These are phyloP conservation scores for Arthroderma sp. DNA, from an alignment of 2,329 filamentous ascomycete genomes.

Conservation along the genomic window DNA sequence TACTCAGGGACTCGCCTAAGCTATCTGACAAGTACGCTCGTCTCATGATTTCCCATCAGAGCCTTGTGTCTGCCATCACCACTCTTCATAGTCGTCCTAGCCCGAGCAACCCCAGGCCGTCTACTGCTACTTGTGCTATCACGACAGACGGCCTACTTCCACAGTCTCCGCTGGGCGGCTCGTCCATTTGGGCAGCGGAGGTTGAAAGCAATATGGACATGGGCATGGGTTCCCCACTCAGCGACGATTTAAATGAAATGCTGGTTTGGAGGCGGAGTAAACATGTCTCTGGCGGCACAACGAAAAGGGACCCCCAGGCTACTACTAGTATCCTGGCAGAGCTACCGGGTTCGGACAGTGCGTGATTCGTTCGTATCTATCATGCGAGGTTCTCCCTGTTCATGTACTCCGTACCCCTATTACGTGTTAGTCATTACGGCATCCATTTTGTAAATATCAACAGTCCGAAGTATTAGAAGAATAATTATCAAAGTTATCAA, in stretches of 20 bases:
- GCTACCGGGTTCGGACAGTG: background rate
- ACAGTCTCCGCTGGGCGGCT: no score
- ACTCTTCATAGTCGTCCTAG: background rate
- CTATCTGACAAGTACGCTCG: slow-evolving; percentile 14
- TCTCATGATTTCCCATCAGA: slow-evolving; percentile 15
- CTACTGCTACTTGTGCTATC: no score
- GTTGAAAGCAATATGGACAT: no score
- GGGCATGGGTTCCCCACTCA: background rate
- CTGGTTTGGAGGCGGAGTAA: slow-evolving; percentile 13
- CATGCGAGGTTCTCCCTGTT: no score
- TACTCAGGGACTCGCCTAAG: slow-evolving; percentile 12
- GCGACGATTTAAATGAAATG: slow-evolving; percentile 14
- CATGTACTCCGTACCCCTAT: no score
- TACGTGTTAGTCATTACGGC: no score
- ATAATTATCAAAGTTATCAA: no score
- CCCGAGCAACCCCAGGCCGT: background rate
- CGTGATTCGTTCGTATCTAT: background rate
- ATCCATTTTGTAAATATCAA: no score
- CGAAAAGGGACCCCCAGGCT: background rate
- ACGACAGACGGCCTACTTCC: background rate
- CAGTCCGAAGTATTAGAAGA: no score
- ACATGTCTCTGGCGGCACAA: background rate
- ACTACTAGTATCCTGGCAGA: background rate
- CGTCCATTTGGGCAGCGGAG: no score
- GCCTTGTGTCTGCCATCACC: slow-evolving; percentile 15